phyloP scores from a whole-genome alignment of 345 rosid species.

The Eucalyptus dawsonii region DNA sequence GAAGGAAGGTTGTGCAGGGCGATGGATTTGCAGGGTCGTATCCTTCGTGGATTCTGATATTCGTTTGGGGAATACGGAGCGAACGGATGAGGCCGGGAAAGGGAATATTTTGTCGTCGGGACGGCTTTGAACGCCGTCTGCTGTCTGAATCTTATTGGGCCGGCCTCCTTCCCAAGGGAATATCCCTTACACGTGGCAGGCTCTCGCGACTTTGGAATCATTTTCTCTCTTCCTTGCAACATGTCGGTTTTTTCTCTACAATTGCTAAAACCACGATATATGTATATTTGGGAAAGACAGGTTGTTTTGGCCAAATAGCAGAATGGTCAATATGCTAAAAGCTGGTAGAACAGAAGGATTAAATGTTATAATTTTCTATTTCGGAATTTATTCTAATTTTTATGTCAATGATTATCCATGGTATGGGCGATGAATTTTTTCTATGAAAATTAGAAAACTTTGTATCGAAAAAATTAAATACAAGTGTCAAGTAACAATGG shows the following conservation, averaged over 20 bases:
- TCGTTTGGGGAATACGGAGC: not conserved
- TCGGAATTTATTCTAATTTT: too few species aligned
- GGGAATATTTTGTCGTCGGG: not conserved
- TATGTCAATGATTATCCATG: too few species aligned
- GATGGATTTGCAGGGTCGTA: not conserved
- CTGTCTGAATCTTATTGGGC: not conserved
- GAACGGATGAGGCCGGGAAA: not conserved
- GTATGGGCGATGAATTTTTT: too few species aligned
- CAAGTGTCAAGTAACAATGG: too few species aligned
- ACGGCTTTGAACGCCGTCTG: not conserved
- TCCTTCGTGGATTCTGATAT: not conserved
- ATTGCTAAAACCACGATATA: not conserved
- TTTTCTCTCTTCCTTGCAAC: not conserved
- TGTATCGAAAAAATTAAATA: too few species aligned
- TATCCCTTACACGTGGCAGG: not conserved
- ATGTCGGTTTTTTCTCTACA: not conserved
- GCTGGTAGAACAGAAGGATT: not conserved
- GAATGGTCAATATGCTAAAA: not conserved
- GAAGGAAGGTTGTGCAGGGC: not conserved
- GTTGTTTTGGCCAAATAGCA: not conserved
- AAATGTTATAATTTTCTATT: too few species aligned
- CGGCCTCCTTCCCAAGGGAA: not conserved
- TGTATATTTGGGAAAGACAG: not conserved
- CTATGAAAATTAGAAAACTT: not conserved
- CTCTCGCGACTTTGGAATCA: not conserved